phyloP scores from a whole-genome alignment of 306 rosid species.

The Boehmeria nivea region DNA sequence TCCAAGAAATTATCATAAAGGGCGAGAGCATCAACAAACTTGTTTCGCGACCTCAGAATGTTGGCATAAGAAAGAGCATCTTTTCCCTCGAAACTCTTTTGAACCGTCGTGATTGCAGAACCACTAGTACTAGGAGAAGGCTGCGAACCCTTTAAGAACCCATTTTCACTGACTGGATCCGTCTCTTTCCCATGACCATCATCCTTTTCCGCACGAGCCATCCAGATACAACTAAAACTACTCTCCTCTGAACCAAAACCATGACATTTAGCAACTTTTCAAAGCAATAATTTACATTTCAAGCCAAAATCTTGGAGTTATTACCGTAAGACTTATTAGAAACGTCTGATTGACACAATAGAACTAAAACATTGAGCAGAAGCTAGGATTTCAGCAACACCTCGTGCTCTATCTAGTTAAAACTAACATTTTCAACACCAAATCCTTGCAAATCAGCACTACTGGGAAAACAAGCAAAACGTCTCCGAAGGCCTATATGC shows the following conservation, averaged over 20 bases:
- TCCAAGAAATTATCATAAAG: conserved; percentile 67
- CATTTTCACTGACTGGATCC: conserved; percentile 53
- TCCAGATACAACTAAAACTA: conserved; percentile 21
- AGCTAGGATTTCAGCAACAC: too few species aligned
- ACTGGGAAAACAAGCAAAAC: too few species aligned
- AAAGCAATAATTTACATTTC: not conserved
- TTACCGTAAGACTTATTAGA: too few species aligned
- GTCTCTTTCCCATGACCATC: conserved; percentile 47
- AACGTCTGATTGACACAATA: too few species aligned
- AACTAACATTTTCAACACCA: too few species aligned
- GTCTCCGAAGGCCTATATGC: too few species aligned
- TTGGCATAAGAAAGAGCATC: conserved; percentile 67
- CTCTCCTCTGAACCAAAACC: conserved; percentile 27
- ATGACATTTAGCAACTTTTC: conserved; percentile 4
- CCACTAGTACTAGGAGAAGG: conserved; percentile 47
- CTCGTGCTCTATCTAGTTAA: too few species aligned
- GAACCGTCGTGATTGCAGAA: conserved; percentile 19
- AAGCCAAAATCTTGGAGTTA: too few species aligned
- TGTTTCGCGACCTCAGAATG: conserved; percentile 81
- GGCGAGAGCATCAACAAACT: conserved; percentile 75
- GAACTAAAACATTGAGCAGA: too few species aligned
- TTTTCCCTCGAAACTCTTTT: conserved; percentile 50
- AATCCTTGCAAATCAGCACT: too few species aligned
- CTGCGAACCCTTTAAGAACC: conserved; percentile 52
- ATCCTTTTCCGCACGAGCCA: conserved; percentile 66